A percentile compares a stretch with the other conserved stretches of the same genome.
These are phyloP conservation scores for Saccharomycodes ludwigii DNA, from an alignment of 805 yeast species.

Conservation along the genomic window DNA sequence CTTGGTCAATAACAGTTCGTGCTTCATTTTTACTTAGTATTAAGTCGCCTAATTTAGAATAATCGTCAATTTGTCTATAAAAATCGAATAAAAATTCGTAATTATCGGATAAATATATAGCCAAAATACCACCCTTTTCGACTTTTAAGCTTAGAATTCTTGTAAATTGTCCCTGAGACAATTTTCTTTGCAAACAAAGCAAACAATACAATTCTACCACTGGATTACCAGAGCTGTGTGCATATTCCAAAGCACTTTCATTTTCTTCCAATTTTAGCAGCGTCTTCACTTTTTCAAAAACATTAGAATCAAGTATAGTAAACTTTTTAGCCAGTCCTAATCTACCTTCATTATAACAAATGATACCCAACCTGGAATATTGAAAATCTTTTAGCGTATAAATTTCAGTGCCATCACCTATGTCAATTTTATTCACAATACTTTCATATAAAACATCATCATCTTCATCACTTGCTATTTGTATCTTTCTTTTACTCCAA, in stretches of 20 bases:
- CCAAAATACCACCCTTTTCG: conserved; percentile 27
- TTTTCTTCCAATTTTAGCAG: conserved; percentile 61
- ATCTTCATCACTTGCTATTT: conserved; percentile 34
- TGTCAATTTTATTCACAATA: conserved; percentile 29
- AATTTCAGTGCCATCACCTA: conserved; percentile 18
- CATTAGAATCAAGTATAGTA: conserved; percentile 49
- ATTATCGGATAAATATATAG: conserved; percentile 24
- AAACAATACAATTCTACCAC: conserved; percentile 32
- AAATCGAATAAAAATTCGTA: conserved; percentile 34
- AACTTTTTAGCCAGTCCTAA: conserved; percentile 50
- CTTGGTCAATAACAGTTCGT: conserved; percentile 23
- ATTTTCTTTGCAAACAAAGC: conserved; percentile 35
- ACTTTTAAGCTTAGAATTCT: conserved; percentile 26
- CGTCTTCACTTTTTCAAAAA: conserved; percentile 47
- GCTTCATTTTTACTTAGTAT: conserved; percentile 26
- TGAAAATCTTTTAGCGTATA: too few relatives aligned
- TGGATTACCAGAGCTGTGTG: conserved; percentile 9
- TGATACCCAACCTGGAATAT: conserved; percentile 44
- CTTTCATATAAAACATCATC: conserved; percentile 47
- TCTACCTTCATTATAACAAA: conserved; percentile 78
- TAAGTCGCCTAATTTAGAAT: conserved; percentile 32
- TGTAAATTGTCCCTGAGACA: conserved; percentile 58
- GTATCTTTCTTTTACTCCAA: conserved; percentile 74
- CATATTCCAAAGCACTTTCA: conserved; percentile 49
- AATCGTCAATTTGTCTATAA: conserved; percentile 52